These are phyloP conservation scores for Deakozyma indianensis DNA, from an alignment of 805 yeast genomes.

Conservation along the genomic window DNA sequence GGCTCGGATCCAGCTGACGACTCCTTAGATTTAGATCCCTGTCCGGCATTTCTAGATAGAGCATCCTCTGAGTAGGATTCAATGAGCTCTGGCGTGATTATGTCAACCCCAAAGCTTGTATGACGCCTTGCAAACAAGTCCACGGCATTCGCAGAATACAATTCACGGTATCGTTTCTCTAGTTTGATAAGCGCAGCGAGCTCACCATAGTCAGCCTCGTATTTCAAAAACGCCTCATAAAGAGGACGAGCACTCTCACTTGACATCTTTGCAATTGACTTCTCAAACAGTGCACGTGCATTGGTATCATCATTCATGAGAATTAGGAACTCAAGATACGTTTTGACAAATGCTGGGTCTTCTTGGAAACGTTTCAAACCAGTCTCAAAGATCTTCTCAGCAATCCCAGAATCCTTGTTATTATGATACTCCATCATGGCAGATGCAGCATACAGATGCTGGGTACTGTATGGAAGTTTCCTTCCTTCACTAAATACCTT, in stretches of 20 bases:
- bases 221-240: slow-evolving; percentile 45
- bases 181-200: slow-evolving; percentile 50
- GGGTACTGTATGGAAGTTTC: slow-evolving; percentile 45
- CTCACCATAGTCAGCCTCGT: slow-evolving; percentile 60
- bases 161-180: slow-evolving; percentile 48
- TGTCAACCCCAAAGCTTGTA: not conserved
- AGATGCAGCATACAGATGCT: slow-evolving; percentile 66
- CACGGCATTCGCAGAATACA: slow-evolving; percentile 44
- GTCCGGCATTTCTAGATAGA: not conserved
- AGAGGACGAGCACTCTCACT: slow-evolving; percentile 28
- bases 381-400: slow-evolving; percentile 61
- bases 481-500: slow-evolving; percentile 56
- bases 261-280: slow-evolving; percentile 44
- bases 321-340: slow-evolving; percentile 61
- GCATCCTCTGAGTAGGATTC: not conserved
- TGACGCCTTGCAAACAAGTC: slow-evolving; percentile 19
- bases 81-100: not conserved
- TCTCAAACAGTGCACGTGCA: slow-evolving; percentile 72
- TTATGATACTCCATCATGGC: slow-evolving; percentile 66
- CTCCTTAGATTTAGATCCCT: not conserved
- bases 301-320: slow-evolving; percentile 54
- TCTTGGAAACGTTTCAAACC: slow-evolving; percentile 49
- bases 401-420: slow-evolving; percentile 44
- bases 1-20: not conserved
- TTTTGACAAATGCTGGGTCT: slow-evolving; percentile 46